Conservation (phyloP, 1,284 basidiomycete species). For the Inonotus obliquus region DNA sequence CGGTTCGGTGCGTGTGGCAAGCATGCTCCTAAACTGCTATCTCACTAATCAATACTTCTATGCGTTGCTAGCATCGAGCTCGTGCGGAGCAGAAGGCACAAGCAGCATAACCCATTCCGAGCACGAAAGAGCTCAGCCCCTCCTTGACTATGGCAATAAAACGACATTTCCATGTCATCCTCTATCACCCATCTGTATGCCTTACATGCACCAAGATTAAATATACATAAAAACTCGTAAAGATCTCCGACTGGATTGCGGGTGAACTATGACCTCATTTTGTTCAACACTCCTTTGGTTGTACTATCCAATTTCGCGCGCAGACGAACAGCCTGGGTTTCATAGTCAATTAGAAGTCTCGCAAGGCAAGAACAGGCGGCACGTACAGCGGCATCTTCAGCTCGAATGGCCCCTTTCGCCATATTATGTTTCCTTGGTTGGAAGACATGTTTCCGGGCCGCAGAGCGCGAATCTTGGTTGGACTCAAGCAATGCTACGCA, state of each 20-base stretch:
- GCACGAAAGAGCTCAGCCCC: not conserved
- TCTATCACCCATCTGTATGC: conserved; percentile 23
- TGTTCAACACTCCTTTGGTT: conserved; percentile 14
- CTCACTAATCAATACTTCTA: conserved; percentile 18
- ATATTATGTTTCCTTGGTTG: conserved; percentile 75
- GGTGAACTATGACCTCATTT: conserved; percentile 20
- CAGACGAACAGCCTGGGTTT: conserved; percentile 13
- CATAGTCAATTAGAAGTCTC: not conserved
- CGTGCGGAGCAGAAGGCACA: conserved; percentile 51
- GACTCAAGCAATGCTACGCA: conserved; percentile 58
- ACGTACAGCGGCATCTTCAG: conserved; percentile 74
- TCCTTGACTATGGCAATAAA: not conserved
- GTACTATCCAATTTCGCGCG: conserved; percentile 19
- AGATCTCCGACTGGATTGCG: not conserved
- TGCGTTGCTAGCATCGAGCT: conserved; percentile 50
- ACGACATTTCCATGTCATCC: conserved; percentile 20
- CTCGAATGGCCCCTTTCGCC: conserved; percentile 75
- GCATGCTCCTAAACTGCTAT: conserved; percentile 5
- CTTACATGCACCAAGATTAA: conserved; percentile 20
- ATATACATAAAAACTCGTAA: conserved; percentile 18
- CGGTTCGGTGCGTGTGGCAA: conserved; percentile 62
- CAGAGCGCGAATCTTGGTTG: conserved; percentile 21
- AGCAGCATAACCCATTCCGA: conserved; percentile 32
- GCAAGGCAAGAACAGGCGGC: not conserved
- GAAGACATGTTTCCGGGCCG: conserved; percentile 26